Conservation (phyloP, 208 protist genomes). For the Crithidia sp. region DNA sequence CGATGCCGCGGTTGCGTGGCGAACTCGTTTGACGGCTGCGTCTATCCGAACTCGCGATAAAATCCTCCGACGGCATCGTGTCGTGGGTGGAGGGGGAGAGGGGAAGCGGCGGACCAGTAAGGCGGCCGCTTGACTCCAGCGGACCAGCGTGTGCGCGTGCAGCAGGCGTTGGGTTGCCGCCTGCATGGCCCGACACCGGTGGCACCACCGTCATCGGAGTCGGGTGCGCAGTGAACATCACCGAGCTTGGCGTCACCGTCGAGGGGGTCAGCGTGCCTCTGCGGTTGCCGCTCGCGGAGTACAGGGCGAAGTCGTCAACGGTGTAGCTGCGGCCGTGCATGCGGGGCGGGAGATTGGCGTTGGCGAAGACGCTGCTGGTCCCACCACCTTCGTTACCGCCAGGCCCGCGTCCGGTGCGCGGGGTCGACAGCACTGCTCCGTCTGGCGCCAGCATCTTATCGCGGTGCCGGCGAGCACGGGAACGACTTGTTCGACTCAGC, state of each 20-base stretch:
- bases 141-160: background rate
- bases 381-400: background rate
- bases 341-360: background rate
- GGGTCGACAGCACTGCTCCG: background rate
- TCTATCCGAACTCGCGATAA: background rate
- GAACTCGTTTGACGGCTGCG: background rate
- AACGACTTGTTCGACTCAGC: background rate
- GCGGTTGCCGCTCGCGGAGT: background rate
- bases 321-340: constrained; percentile 18
- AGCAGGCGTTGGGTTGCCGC: background rate
- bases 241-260: background rate
- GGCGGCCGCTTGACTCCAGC: background rate
- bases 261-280: background rate
- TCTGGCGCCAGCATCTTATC: constrained; percentile 29
- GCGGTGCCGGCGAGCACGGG: constrained; percentile 17
- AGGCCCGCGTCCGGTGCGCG: background rate
- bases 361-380: background rate
- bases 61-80: background rate
- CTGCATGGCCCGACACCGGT: background rate
- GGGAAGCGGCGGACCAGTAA: background rate
- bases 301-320: constrained; percentile 14
- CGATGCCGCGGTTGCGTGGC: background rate
- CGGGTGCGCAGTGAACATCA: background rate
- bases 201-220: constrained; percentile 1
- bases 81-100: background rate